A percentile compares a stretch with the other conserved stretches of the same genome.
Evolutionary conservation across 768 basidiomycete species (phyloP).

Genomic region (Phylloporus sp.): DNA sequence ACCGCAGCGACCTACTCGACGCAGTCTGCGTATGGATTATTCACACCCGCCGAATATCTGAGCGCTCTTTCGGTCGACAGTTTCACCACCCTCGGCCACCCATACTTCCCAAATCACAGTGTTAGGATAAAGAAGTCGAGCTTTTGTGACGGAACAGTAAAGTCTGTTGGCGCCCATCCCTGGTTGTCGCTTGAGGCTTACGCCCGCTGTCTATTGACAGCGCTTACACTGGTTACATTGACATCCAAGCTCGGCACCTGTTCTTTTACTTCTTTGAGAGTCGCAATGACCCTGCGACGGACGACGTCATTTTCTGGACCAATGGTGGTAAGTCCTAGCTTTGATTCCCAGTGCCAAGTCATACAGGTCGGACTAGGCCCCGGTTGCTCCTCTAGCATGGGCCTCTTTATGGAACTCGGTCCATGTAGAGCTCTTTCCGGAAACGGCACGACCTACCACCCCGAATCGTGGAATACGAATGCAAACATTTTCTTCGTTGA

Average conservation of each 20-base stretch:
- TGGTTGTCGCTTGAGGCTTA: neutral
- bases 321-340: slow-evolving; percentile 46
- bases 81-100: slow-evolving; percentile 41
- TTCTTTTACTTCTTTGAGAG: slow-evolving; percentile 80
- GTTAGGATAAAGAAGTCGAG: slow-evolving; percentile 38
- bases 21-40: slow-evolving; percentile 22
- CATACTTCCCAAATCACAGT: slow-evolving; percentile 40
- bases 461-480: slow-evolving; percentile 64
- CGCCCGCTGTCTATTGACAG: slow-evolving; percentile 24
- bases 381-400: slow-evolving; percentile 55
- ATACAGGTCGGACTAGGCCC: slow-evolving; percentile 35
- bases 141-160: slow-evolving; percentile 41
- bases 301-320: slow-evolving; percentile 59
- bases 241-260: slow-evolving; percentile 58
- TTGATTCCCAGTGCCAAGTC: neutral
- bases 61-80: slow-evolving; percentile 22
- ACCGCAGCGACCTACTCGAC: neutral
- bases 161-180: slow-evolving; percentile 22
- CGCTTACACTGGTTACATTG: slow-evolving; percentile 65
- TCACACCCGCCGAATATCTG: slow-evolving; percentile 34
- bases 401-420: slow-evolving; percentile 71
- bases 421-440: slow-evolving; percentile 61
- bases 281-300: slow-evolving; percentile 50
- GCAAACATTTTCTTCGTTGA: slow-evolving; percentile 49
- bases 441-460: slow-evolving; percentile 50